Conservation (phyloP, 2,329 filamentous ascomycete genomes). For the Xylariaceae sp. region DNA sequence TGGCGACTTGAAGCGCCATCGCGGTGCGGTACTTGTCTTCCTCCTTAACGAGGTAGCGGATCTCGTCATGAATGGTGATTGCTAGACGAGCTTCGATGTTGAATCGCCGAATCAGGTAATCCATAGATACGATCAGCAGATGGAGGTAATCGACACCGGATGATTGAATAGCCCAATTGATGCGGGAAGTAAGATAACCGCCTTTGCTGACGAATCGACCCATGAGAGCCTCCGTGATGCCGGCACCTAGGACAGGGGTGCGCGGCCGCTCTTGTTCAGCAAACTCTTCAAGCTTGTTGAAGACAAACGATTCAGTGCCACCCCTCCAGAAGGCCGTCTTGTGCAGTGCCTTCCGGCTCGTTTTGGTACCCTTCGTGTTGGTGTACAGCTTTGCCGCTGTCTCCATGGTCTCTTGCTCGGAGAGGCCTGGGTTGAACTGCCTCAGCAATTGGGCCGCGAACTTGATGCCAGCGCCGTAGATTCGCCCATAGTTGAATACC, state of each 20-base stretch:
- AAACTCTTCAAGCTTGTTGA: constrained; percentile 97
- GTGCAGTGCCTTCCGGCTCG: constrained; percentile 65
- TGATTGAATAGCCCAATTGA: constrained; percentile 99
- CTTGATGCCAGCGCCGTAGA: constrained; percentile 94
- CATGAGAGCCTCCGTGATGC: constrained; percentile 95
- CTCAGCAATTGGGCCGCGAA: constrained; percentile 87
- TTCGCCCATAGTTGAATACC: constrained; percentile 97
- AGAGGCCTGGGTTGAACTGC: constrained; percentile 85
- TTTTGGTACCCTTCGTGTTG: constrained; percentile 87
- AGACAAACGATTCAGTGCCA: constrained; percentile 94
- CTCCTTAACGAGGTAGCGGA: constrained; percentile 83
- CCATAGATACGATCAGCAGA: constrained; percentile 89
- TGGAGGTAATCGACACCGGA: constrained; percentile 97
- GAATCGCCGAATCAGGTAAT: constrained; percentile 82
- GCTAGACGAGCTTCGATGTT: constrained; percentile 80
- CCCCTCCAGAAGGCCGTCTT: constrained; percentile 87
- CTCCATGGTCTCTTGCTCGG: constrained; percentile 70
- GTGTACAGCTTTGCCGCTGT: constrained; percentile 79
- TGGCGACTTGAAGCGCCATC: constrained; percentile 89
- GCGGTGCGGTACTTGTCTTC: constrained; percentile 84
- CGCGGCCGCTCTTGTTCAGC: constrained; percentile 88
- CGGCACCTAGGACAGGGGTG: constrained; percentile 88
- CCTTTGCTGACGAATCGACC: constrained; percentile 81
- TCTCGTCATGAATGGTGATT: constrained; percentile 97
- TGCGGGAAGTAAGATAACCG: constrained; percentile 89